These are phyloP conservation scores for Lumnitzera littorea DNA, from an alignment of 345 rosid species.

Conservation along the genomic window DNA sequence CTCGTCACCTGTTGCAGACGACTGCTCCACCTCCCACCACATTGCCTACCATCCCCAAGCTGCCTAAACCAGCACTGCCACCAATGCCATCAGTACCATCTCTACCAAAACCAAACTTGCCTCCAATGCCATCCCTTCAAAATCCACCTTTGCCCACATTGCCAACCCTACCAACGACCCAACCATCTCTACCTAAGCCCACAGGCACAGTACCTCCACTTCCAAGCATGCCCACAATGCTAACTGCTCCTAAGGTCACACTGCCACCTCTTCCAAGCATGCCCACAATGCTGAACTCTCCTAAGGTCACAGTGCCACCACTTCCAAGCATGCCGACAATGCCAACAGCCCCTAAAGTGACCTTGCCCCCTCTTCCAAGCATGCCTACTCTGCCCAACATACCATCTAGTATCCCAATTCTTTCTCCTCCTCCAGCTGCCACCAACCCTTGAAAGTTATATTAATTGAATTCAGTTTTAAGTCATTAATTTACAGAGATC, in stretches of 20 bases:
- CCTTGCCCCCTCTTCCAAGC: too few species aligned
- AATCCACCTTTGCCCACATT: neutral
- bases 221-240: constrained; percentile 13
- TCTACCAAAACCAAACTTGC: neutral
- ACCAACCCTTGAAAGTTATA: neutral
- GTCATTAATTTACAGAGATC: too few species aligned
- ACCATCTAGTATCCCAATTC: constrained; percentile 9
- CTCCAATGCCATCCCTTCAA: constrained; percentile 5
- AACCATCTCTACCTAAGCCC: constrained; percentile 14
- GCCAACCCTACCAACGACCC: constrained; percentile 13
- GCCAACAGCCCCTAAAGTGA: too few species aligned
- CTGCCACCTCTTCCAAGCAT: constrained; percentile 7
- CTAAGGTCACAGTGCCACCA: constrained; percentile 8
- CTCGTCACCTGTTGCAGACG: constrained; percentile 21
- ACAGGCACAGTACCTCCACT: constrained; percentile 10
- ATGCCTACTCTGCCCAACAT: constrained; percentile 3
- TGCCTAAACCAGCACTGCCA: constrained; percentile 16
- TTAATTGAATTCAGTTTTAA: too few species aligned
- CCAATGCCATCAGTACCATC: constrained; percentile 16
- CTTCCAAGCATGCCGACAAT: neutral
- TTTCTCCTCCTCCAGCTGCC: constrained; percentile 13
- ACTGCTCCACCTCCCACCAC: constrained; percentile 10
- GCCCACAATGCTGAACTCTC: neutral
- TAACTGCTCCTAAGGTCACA: constrained; percentile 2
- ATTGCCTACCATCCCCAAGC: constrained; percentile 12